phyloP scores from a whole-genome alignment of 371 early-diverging fungal species.

The Racocetra persica region DNA sequence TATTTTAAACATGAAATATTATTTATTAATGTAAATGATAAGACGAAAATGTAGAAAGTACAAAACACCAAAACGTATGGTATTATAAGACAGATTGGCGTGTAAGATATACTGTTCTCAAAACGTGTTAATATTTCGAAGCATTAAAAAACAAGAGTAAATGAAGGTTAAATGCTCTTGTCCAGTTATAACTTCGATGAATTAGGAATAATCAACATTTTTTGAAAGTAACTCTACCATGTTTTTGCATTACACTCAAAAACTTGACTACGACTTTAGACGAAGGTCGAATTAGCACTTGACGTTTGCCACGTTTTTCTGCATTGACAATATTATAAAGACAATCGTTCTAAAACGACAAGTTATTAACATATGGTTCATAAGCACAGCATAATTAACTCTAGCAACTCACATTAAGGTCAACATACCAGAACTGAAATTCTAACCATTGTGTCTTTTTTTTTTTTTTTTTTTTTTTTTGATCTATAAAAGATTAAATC shows the following conservation, averaged over 20 bases:
- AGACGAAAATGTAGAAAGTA: conserved; percentile 33
- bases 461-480: too few relatives aligned
- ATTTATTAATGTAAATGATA: conserved; percentile 7
- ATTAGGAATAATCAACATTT: not conserved
- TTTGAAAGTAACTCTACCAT: conserved; percentile 68
- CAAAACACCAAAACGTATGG: conserved; percentile 46
- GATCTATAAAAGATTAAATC: too few relatives aligned
- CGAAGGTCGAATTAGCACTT: conserved; percentile 95
- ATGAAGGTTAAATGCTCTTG: conserved; percentile 53
- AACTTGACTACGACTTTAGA: conserved; percentile 98
- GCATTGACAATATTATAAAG: conserved; percentile 99
- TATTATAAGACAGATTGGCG: conserved; percentile 49
- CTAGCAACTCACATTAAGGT: not conserved
- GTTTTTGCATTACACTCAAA: conserved; percentile 99
- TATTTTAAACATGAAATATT: conserved; percentile 43
- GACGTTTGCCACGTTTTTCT: conserved; percentile 97
- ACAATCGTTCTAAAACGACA: conserved; percentile 78
- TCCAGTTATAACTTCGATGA: conserved; percentile 78
- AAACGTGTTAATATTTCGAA: conserved; percentile 48
- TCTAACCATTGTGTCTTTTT: conserved; percentile 32
- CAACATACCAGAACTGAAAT: conserved; percentile 41
- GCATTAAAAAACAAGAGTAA: conserved; percentile 74
- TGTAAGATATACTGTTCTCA: conserved; percentile 54
- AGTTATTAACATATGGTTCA: not conserved
- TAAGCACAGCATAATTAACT: not conserved